Conservation (phyloP, 2,329 filamentous ascomycete genomes). For the Hypocreales sp. region DNA sequence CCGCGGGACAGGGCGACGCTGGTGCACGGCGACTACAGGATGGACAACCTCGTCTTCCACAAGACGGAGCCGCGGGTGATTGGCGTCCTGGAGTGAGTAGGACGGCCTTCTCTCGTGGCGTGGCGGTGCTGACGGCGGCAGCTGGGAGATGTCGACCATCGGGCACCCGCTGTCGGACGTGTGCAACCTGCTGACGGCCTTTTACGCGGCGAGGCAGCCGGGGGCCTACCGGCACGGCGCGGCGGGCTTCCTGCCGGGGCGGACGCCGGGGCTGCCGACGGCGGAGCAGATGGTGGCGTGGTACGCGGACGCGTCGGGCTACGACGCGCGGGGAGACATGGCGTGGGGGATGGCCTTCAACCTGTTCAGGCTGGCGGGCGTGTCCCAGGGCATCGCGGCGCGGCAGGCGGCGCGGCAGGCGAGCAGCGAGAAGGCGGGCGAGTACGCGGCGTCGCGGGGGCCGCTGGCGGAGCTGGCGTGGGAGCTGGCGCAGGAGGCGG, state of each 20-base stretch:
- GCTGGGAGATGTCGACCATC: conserved; percentile 96
- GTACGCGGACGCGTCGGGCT: conserved; percentile 41
- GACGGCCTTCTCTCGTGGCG: too few species aligned
- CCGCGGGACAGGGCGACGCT: conserved; percentile 65
- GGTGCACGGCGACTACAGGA: conserved; percentile 95
- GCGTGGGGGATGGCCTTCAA: conserved; percentile 47
- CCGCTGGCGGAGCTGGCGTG: conserved; percentile 69
- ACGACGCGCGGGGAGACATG: conserved; percentile 48
- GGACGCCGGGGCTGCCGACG: conserved; percentile 45
- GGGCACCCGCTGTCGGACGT: conserved; percentile 92
- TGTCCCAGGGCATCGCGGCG: conserved; percentile 82
- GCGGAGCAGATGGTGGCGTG: conserved; percentile 24
- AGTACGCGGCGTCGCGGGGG: conserved; percentile 53
- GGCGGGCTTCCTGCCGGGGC: conserved; percentile 43
- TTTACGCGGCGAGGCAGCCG: conserved; percentile 17
- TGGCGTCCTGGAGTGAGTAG: conserved; percentile 66
- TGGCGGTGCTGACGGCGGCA: conserved; percentile 15
- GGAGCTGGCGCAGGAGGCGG: conserved; percentile 43
- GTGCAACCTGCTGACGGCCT: conserved; percentile 50
- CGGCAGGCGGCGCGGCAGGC: conserved; percentile 74
- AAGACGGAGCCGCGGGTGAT: conserved; percentile 77
- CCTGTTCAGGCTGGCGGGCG: conserved; percentile 44
- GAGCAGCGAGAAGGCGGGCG: conserved; percentile 66
- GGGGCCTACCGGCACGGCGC: conserved; percentile 12
- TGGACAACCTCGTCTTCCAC: conserved; percentile 81